A percentile compares a stretch with the other conserved stretches of the same genome.
These are phyloP conservation scores for Skeletonema potamos DNA, from an alignment of 108 stramenopile genomes.

Conservation along the genomic window DNA sequence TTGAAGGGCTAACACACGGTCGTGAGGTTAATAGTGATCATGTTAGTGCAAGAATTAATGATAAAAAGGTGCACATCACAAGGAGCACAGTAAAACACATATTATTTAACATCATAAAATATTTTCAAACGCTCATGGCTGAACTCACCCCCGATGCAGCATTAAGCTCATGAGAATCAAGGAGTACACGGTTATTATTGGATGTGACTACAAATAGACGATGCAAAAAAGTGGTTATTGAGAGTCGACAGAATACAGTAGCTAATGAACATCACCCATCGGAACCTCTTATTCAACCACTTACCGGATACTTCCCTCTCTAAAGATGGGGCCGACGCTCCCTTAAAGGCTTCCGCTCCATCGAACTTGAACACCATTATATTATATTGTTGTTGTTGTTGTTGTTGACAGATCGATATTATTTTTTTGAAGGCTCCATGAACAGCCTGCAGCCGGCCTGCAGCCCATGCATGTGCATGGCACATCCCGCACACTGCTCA, in stretches of 20 bases:
- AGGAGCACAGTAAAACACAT: background rate
- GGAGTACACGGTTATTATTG: slow-evolving; percentile 35
- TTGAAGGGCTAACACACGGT: slow-evolving; percentile 20
- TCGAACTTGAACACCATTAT: slow-evolving; percentile 3
- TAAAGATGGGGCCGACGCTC: slow-evolving; percentile 16
- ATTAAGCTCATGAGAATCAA: slow-evolving; percentile 45
- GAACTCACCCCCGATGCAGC: slow-evolving; percentile 36
- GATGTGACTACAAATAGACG: slow-evolving; percentile 20
- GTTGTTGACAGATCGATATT: too few species aligned
- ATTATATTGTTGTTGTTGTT: too few species aligned
- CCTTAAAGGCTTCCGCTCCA: slow-evolving; percentile 18
- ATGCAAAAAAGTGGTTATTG: background rate
- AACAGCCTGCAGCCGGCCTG: too few species aligned
- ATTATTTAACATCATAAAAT: background rate
- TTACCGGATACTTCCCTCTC: slow-evolving; percentile 22
- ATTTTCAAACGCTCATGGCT: background rate
- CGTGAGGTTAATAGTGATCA: too few species aligned
- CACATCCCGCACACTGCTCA: too few species aligned
- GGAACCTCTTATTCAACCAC: background rate
- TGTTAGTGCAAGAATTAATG: background rate
- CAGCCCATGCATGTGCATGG: too few species aligned
- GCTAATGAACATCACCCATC: background rate
- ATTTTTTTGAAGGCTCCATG: too few species aligned
- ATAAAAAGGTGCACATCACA: background rate
- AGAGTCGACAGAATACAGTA: background rate